phyloP scores from a whole-genome alignment of 176 grass and related monocot genomes.

The Melocanna baccifera region DNA sequence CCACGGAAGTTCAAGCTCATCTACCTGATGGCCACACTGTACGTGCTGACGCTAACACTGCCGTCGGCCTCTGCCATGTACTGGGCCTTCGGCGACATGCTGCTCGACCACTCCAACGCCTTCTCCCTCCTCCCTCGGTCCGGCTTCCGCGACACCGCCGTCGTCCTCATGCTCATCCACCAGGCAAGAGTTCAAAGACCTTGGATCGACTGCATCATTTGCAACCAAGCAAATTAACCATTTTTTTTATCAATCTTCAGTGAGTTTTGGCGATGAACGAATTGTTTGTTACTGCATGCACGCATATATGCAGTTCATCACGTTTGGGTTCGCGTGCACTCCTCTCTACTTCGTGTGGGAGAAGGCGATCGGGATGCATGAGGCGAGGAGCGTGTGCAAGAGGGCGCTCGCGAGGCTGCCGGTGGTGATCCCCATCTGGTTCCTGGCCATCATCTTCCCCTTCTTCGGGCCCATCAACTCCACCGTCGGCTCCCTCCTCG shows the following conservation, averaged over 20 bases:
- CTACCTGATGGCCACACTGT: constrained; percentile 74
- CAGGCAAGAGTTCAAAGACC: constrained; percentile 73
- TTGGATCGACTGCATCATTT: constrained; percentile 13
- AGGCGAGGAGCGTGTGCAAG: constrained; percentile 59
- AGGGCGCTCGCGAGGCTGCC: constrained; percentile 53
- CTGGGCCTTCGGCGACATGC: constrained; percentile 77
- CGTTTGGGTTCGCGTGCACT: constrained; percentile 80
- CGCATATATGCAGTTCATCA: constrained; percentile 51
- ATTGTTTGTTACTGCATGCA: no score
- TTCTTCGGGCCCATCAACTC: constrained; percentile 93
- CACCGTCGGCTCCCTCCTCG: constrained; percentile 65
- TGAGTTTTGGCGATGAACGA: no score
- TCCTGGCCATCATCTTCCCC: constrained; percentile 81
- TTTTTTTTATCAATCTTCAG: no score
- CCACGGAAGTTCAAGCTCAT: constrained; percentile 80
- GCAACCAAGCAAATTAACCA: no score
- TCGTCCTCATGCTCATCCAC: constrained; percentile 82
- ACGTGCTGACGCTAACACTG: constrained; percentile 79
- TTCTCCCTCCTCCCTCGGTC: constrained; percentile 73
- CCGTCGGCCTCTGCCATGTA: constrained; percentile 68
- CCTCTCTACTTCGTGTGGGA: constrained; percentile 95
- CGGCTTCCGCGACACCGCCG: constrained; percentile 50
- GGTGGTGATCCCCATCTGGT: constrained; percentile 77
- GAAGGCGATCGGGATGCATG: constrained; percentile 74
- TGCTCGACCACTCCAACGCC: constrained; percentile 71